phyloP scores from a whole-genome alignment of 345 rosid genomes.

The Eucalyptus brandiana region DNA sequence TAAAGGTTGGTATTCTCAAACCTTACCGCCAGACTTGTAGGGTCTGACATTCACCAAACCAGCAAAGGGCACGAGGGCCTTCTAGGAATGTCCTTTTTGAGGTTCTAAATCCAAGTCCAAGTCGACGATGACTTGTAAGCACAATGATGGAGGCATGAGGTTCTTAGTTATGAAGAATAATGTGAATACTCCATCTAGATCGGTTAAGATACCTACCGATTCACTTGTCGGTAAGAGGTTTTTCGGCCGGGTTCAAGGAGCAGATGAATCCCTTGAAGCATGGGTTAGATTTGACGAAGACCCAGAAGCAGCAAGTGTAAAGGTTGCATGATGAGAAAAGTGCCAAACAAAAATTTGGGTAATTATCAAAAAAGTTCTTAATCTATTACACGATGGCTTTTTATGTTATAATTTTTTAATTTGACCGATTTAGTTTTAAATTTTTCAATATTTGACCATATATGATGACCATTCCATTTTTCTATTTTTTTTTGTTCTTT shows the following conservation, averaged over 20 bases:
- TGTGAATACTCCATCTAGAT: neutral
- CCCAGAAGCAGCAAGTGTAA: neutral
- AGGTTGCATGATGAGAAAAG: neutral
- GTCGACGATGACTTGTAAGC: neutral
- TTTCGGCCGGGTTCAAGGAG: neutral
- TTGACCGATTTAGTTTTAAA: neutral
- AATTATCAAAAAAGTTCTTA: neutral
- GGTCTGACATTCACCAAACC: neutral
- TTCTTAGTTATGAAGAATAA: neutral
- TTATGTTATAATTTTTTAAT: neutral
- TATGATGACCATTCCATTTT: no score
- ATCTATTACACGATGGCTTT: rapidly evolving
- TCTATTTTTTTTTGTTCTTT: no score
- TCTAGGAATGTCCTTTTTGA: neutral
- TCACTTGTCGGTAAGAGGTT: neutral
- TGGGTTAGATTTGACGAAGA: neutral
- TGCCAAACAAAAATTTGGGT: neutral
- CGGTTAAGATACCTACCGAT: neutral
- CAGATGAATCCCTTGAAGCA: neutral
- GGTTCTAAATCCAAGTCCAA: neutral
- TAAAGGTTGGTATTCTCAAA: neutral
- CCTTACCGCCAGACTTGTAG: neutral
- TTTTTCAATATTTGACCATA: neutral
- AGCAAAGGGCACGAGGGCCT: neutral
- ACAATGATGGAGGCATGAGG: neutral